Percentiles rank a stretch among this genome's conserved stretches.
These are phyloP conservation scores for Setaria viridis DNA, from an alignment of 202 grass and related monocot genomes.

Conservation along the genomic window DNA sequence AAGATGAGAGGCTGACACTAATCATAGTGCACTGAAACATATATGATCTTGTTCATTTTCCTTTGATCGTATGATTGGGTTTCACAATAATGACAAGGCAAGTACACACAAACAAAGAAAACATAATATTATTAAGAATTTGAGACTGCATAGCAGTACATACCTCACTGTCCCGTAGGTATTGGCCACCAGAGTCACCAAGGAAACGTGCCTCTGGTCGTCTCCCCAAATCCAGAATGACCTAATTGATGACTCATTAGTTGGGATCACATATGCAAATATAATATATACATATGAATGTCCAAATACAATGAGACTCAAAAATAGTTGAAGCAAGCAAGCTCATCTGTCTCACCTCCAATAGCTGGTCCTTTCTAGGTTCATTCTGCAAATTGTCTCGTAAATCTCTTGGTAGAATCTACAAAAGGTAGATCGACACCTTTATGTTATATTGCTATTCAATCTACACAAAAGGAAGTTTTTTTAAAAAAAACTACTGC, in stretches of 20 bases:
- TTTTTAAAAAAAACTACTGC: background rate
- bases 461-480: background rate
- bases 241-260: conserved; percentile 54
- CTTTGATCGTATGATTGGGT: conserved; percentile 5
- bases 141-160: conserved; percentile 10
- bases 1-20: background rate
- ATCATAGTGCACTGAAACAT: background rate
- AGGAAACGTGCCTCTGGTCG: conserved; percentile 95
- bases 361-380: conserved; percentile 82
- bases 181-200: conserved; percentile 79
- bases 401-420: conserved; percentile 89
- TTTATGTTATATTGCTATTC: conserved; percentile 1
- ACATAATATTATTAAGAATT: background rate
- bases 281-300: background rate
- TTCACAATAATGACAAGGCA: background rate
- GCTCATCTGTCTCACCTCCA: conserved; percentile 69
- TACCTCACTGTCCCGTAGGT: conserved; percentile 88
- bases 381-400: conserved; percentile 79
- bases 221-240: conserved; percentile 94
- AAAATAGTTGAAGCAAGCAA: conserved; percentile 3
- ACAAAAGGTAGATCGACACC: conserved; percentile 35
- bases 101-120: conserved; percentile 8
- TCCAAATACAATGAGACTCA: background rate
- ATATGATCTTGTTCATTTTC: background rate
- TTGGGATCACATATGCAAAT: conserved; percentile 21